Percentiles rank a stretch among this genome's conserved stretches.
Conservation (phyloP, 2,329 filamentous ascomycete genomes). For the Leptographium radiaticola region DNA sequence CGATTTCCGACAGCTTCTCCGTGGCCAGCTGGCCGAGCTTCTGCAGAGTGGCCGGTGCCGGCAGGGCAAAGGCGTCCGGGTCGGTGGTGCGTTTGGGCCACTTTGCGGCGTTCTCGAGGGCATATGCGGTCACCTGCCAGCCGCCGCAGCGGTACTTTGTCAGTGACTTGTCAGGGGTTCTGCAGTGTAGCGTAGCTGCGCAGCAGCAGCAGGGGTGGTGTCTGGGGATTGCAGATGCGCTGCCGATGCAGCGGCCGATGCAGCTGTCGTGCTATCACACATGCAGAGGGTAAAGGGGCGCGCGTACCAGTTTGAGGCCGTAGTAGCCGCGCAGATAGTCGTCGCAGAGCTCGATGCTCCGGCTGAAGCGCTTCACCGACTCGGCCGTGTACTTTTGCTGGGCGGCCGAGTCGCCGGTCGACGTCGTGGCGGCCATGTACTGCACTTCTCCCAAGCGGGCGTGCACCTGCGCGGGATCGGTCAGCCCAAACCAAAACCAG, state of each 20-base stretch:
- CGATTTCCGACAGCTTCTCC: conserved; percentile 62
- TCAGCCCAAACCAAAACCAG: background rate
- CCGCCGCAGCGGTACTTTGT: background rate
- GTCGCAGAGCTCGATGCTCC: conserved; percentile 87
- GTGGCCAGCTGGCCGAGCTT: conserved; percentile 62
- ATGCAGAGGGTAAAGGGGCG: background rate
- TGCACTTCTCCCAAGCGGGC: conserved; percentile 74
- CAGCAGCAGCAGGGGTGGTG: background rate
- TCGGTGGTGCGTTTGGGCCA: conserved; percentile 29
- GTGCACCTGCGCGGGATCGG: conserved; percentile 50
- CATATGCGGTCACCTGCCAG: conserved; percentile 32
- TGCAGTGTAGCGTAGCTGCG: background rate
- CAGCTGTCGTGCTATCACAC: background rate
- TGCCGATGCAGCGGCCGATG: background rate
- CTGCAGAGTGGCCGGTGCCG: conserved; percentile 45
- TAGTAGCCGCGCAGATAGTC: conserved; percentile 88
- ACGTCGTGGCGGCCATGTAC: conserved; percentile 47
- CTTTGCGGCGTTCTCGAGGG: conserved; percentile 32
- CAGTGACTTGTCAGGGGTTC: background rate
- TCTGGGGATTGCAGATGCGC: background rate
- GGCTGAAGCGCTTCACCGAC: conserved; percentile 71
- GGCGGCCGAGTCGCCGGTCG: conserved; percentile 22
- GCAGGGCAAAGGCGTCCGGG: conserved; percentile 37
- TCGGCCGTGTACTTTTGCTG: conserved; percentile 48
- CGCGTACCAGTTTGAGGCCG: conserved; percentile 64